Evolutionary conservation across 1,284 basidiomycete species (phyloP), one percentile per base, ranked within the genome.

Genomic region (Boletus semigastroideus): DNA sequence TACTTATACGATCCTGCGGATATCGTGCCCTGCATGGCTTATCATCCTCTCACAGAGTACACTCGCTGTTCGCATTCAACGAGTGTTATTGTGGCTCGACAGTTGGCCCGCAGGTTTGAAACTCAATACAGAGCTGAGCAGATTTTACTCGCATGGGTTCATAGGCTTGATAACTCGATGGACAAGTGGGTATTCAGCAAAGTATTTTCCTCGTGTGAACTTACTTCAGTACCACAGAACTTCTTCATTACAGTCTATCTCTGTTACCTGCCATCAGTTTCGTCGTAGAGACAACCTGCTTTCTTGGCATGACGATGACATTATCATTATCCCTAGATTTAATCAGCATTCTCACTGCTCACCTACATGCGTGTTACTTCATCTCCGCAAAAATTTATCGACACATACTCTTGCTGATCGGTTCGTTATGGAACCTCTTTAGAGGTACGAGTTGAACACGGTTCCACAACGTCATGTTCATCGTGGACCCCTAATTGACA

Each of bases 41-140:
- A 55, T 41, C 14, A 16, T 34, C 12, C 0, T 19, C 8, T 43
- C 39, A 36, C 58, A 81, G 80, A 59, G 58, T 14, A 71, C 74
- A 38, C 71, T 83, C 0, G 72, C 87, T 27, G 62, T 74, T 14
- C 72, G 76, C 48, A 66, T 87, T n/a, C 76, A 78, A 42, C 73
- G 73, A 17, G 75, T 79, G 0, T 74, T 97, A 1, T 60, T 77
- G 2, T 98, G 95, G 95, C 78, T 99, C 5, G 90, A 96, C 66
- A 84, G 88, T 52, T 99, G 97, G 95, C 96, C 96, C 0, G 92
- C 89, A 0, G 96, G 97, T 1, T 73, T 99, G 40, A 99, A 99
- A 72, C 84, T 99, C 53, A 99, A 99, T 66, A 93, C 92, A 0
- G 92, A 98, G 59, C 79, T 98, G 16, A 91, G 92, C 59, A 74